A percentile compares a stretch with the other conserved stretches of the same genome.
Conservation (phyloP, 306 rosid genomes). For the Cicer cuneatum region DNA sequence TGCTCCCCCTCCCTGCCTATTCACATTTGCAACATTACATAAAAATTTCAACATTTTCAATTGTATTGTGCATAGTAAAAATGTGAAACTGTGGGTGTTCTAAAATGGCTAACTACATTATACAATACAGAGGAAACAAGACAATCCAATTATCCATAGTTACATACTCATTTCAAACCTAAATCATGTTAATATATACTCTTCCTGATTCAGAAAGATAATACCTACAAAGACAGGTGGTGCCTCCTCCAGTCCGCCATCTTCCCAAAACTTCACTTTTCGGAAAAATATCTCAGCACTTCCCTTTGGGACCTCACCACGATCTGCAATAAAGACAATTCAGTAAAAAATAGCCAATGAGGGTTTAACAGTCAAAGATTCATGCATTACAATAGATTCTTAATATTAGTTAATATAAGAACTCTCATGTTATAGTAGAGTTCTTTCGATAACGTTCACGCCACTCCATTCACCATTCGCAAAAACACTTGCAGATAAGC, state of each 20-base stretch:
- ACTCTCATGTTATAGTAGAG: conserved; percentile 7
- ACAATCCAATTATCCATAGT: conserved; percentile 4
- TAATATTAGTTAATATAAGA: not conserved
- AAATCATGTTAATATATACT: conserved; percentile 38
- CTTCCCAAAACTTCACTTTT: conserved; percentile 88
- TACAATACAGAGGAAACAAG: conserved; percentile 16
- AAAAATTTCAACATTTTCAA: conserved; percentile 20
- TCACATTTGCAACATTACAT: conserved; percentile 25
- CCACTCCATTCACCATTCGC: conserved; percentile 8
- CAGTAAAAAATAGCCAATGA: not conserved
- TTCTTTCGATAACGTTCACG: conserved; percentile 4
- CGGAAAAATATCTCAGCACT: conserved; percentile 85
- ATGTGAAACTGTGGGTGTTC: not conserved
- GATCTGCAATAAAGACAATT: conserved; percentile 56
- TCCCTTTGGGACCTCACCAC: conserved; percentile 77
- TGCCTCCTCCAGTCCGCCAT: conserved; percentile 80
- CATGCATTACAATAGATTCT: conserved; percentile 18
- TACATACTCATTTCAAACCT: conserved; percentile 20
- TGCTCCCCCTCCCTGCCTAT: not conserved
- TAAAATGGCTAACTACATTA: conserved; percentile 27
- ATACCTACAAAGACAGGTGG: conserved; percentile 99
- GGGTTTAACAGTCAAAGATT: conserved; percentile 1
- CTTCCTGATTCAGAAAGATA: conserved; percentile 65
- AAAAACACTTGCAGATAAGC: conserved; percentile 20
- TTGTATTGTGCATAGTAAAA: conserved; percentile 11